These are phyloP conservation scores for Hypholoma sublateritium DNA, from an alignment of 768 basidiomycete genomes.

Conservation along the genomic window DNA sequence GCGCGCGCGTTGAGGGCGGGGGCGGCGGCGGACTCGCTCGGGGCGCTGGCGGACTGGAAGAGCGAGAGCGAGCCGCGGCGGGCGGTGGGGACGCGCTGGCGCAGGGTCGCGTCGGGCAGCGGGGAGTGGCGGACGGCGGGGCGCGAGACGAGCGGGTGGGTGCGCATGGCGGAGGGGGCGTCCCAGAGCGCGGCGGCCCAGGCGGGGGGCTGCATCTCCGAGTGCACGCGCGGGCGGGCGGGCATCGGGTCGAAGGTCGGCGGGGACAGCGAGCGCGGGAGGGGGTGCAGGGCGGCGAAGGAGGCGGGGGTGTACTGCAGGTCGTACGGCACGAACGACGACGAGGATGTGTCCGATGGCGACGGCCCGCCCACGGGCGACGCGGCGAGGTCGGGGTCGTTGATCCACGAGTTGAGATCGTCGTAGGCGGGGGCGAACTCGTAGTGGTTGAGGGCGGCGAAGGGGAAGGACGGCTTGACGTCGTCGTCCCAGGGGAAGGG, in stretches of 20 bases:
- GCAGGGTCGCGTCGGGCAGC: constrained; percentile 36
- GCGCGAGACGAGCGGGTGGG: constrained; percentile 40
- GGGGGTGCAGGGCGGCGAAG: constrained; percentile 59
- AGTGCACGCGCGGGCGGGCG: constrained; percentile 44
- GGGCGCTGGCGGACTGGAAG: constrained; percentile 75
- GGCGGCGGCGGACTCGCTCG: constrained; percentile 41
- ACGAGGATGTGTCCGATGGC: constrained; percentile 35
- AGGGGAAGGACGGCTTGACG: constrained; percentile 43
- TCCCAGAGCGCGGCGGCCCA: constrained; percentile 75
- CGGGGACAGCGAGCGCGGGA: constrained; percentile 64
- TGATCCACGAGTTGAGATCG: constrained; percentile 60
- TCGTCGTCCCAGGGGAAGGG: constrained; percentile 37
- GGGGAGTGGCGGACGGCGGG: constrained; percentile 50
- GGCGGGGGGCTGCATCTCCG: constrained; percentile 59
- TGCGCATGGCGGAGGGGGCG: constrained; percentile 36
- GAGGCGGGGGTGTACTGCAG: constrained; percentile 44
- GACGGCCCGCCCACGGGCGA: constrained; percentile 25
- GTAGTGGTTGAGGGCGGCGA: constrained; percentile 28
- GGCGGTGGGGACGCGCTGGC: constrained; percentile 46
- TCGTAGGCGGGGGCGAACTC: constrained; percentile 43
- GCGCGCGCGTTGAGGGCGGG: background rate
- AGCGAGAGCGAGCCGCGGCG: constrained; percentile 44
- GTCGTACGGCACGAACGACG: constrained; percentile 48
- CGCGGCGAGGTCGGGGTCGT: constrained; percentile 49
- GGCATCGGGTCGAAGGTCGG: constrained; percentile 49